Evolutionary conservation across 192 early-diverging fungal genomes (phyloP), one percentile per base, ranked within the genome.

Genomic region (Entomortierella beljakovae): DNA sequence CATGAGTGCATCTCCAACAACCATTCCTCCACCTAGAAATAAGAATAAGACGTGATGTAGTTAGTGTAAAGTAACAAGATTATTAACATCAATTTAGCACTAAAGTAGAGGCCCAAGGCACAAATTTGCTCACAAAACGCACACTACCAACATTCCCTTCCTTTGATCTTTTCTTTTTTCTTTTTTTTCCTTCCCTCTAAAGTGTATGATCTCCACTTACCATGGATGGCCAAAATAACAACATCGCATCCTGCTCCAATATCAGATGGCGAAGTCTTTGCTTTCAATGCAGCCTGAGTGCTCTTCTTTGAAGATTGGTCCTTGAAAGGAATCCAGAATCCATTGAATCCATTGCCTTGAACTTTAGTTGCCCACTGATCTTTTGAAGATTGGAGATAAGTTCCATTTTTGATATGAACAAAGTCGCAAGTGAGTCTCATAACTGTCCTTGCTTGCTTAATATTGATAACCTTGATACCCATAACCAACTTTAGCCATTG

Each of bases 241-340:
- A 79, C 64, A 53, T 79, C 75, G 28, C 75, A 79, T 1, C 42
- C 75, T 20, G 55, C 51, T 23, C 75, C 75, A 53, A 79, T 61
- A 49, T 79, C 75, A 0, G 61, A 55, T 6, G 16, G 18, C 6
- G 67, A 15, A 7, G 51, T 23, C 9, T 64, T 79, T 31, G 38
- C 63, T 2, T 49, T 13, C 22, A 53, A 28, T 20, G 61, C 55
- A 49, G 35, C 29, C 29, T 68, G 38, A 25, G 61, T 37, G 10
- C 26, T 32, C 6, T 51, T 32, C 57, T 65, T 70, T 7, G 62
- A 58, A 7, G 63, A 25, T 18, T 79, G 75, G 25, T 79, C 57
- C 57, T 55, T 68, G 50, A 68, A 79, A 1, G 75, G 75, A 22
- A 79, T 79, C 75, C 75, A 79, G 67, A 63, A 79, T 7, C 75